phyloP scores from a whole-genome alignment of 208 protist species.

The Leishmania martiniquensis region DNA sequence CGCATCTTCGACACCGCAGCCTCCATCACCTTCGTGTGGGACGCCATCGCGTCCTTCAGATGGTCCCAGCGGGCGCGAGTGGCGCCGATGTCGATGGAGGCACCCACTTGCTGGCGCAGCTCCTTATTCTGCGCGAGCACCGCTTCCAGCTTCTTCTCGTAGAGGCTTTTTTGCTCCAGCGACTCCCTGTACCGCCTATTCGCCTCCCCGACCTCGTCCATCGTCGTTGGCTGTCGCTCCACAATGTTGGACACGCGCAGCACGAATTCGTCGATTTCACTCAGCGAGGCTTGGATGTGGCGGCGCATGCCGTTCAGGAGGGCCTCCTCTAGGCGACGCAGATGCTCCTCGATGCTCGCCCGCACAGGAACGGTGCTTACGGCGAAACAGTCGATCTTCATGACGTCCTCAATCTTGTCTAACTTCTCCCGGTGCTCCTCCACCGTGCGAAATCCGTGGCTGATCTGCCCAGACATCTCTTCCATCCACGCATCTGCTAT shows the following conservation, averaged over 20 bases:
- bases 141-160: slow-evolving; percentile 68
- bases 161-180: slow-evolving; percentile 52
- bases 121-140: slow-evolving; percentile 90
- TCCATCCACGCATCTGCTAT: slow-evolving; percentile 84
- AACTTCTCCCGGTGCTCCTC: slow-evolving; percentile 88
- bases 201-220: slow-evolving; percentile 93
- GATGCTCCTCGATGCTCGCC: slow-evolving; percentile 92
- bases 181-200: slow-evolving; percentile 82
- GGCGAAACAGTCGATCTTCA: slow-evolving; percentile 94
- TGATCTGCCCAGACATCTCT: slow-evolving; percentile 63
- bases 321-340: slow-evolving; percentile 90
- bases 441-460: slow-evolving; percentile 87
- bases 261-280: slow-evolving; percentile 90
- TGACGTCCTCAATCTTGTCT: slow-evolving; percentile 87
- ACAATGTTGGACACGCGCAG: slow-evolving; percentile 88
- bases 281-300: slow-evolving; percentile 62
- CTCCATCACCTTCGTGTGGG: slow-evolving; percentile 92
- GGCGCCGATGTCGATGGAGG: slow-evolving; percentile 73
- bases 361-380: slow-evolving; percentile 94
- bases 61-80: slow-evolving; percentile 93
- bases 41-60: slow-evolving; percentile 87
- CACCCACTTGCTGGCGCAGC: slow-evolving; percentile 76
- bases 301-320: slow-evolving; percentile 88
- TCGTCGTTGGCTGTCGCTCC: slow-evolving; percentile 87
- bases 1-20: slow-evolving; percentile 90